These are phyloP conservation scores for Begonia loranthoides DNA, from an alignment of 306 rosid genomes.

Conservation along the genomic window DNA sequence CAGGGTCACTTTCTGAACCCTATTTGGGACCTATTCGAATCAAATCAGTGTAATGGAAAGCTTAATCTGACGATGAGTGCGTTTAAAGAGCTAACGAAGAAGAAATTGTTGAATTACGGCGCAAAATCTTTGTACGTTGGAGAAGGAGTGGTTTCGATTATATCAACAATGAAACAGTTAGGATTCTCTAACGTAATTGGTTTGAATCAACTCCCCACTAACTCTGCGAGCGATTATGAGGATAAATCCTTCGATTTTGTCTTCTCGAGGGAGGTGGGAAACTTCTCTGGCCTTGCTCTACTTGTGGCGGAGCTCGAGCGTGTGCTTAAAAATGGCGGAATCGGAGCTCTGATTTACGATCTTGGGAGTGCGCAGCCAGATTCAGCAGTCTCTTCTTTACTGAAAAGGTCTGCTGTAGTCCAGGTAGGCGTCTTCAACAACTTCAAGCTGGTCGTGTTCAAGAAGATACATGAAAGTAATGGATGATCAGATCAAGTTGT, in stretches of 20 bases:
- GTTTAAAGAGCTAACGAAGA: slow-evolving; percentile 24
- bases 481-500: slow-evolving; percentile 14
- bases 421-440: slow-evolving; percentile 29
- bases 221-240: slow-evolving; percentile 25
- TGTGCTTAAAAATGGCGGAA: slow-evolving; percentile 58
- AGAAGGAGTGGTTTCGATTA: slow-evolving; percentile 25
- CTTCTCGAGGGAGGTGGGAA: slow-evolving; percentile 35
- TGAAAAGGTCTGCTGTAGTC: slow-evolving; percentile 43
- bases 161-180: slow-evolving; percentile 28
- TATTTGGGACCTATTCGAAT: slow-evolving; percentile 46
- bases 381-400: slow-evolving; percentile 31
- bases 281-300: slow-evolving; percentile 50
- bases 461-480: slow-evolving; percentile 29
- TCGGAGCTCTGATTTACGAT: slow-evolving; percentile 50
- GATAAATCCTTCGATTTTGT: slow-evolving; percentile 61
- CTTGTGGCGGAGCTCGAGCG: slow-evolving; percentile 73
- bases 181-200: slow-evolving; percentile 49
- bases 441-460: slow-evolving; percentile 49
- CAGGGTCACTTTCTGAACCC: slow-evolving; percentile 38
- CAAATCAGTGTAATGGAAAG: slow-evolving; percentile 25
- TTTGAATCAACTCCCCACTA: slow-evolving; percentile 18
- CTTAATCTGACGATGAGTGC: slow-evolving; percentile 27
- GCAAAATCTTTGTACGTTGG: slow-evolving; percentile 56
- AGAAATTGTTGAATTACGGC: slow-evolving; percentile 20
- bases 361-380: slow-evolving; percentile 47